A percentile compares a stretch with the other conserved stretches of the same genome.
Conservation (phyloP, 2,329 filamentous ascomycete genomes). For the Penicillium palitans region DNA sequence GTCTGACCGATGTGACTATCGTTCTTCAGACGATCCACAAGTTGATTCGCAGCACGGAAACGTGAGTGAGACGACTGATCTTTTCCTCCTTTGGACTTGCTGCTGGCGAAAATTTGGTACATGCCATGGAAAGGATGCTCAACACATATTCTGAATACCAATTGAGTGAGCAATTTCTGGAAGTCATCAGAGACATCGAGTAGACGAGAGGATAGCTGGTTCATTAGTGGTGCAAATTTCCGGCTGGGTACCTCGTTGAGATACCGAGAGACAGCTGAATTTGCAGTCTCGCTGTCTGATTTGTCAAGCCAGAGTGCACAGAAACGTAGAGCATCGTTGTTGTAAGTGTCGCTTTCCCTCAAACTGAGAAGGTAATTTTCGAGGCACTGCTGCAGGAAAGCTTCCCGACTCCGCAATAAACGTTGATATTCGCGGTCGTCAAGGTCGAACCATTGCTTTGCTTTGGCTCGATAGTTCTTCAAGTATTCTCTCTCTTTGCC, state of each 20-base stretch:
- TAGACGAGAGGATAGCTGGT: slow-evolving; percentile 91
- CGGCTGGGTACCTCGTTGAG: slow-evolving; percentile 76
- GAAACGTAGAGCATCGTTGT: slow-evolving; percentile 87
- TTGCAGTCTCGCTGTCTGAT: slow-evolving; percentile 72
- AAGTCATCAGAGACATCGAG: slow-evolving; percentile 70
- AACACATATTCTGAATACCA: slow-evolving; percentile 80
- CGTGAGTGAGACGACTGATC: slow-evolving; percentile 75
- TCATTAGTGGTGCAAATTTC: slow-evolving; percentile 92
- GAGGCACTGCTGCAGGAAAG: slow-evolving; percentile 83
- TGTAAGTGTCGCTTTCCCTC: slow-evolving; percentile 79
- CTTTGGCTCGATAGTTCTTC: slow-evolving; percentile 64
- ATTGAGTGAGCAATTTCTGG: slow-evolving; percentile 69
- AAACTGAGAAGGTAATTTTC: slow-evolving; percentile 91
- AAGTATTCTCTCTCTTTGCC: slow-evolving; percentile 58
- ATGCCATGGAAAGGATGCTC: slow-evolving; percentile 97
- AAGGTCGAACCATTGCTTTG: slow-evolving; percentile 85
- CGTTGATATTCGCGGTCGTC: slow-evolving; percentile 84
- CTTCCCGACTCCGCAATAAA: slow-evolving; percentile 71
- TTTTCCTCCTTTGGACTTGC: slow-evolving; percentile 64
- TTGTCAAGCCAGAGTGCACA: slow-evolving; percentile 92
- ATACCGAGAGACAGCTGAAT: slow-evolving; percentile 70
- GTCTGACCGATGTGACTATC: slow-evolving; percentile 55
- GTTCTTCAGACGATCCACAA: slow-evolving; percentile 62
- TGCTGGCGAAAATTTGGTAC: slow-evolving; percentile 91
- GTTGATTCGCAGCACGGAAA: slow-evolving; percentile 67